phyloP scores from a whole-genome alignment of 495 filamentous ascomycete genomes.

The Aspergillus saccharolyticus region DNA sequence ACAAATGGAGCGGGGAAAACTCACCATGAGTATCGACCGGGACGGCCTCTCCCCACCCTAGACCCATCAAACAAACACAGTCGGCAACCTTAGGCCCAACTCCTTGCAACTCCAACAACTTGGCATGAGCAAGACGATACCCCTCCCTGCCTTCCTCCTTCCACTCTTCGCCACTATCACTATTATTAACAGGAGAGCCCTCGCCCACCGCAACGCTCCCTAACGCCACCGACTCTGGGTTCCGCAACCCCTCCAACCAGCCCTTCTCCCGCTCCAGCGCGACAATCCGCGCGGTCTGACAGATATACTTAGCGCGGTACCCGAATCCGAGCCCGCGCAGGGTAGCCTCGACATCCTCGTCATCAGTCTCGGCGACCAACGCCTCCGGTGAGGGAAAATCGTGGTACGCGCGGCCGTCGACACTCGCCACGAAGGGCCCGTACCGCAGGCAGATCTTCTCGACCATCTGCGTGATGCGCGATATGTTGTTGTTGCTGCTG shows the following conservation, averaged over 20 bases:
- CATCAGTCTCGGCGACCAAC: conserved; percentile 47
- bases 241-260: conserved; percentile 72
- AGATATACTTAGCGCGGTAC: conserved; percentile 88
- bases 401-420: conserved; percentile 69
- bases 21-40: conserved; percentile 91
- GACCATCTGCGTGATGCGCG: conserved; percentile 92
- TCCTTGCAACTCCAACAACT: conserved; percentile 70
- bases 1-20: conserved; percentile 16
- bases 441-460: conserved; percentile 86
- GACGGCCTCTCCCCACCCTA: conserved; percentile 94
- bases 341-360: conserved; percentile 60
- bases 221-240: conserved; percentile 66
- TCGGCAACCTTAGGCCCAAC: conserved; percentile 97
- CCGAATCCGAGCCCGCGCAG: conserved; percentile 86
- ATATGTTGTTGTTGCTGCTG: conserved; percentile 98
- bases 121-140: conserved; percentile 78
- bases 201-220: conserved; percentile 23
- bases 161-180: conserved; percentile 33
- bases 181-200: conserved; percentile 21
- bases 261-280: conserved; percentile 56
- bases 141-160: conserved; percentile 55
- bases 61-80: conserved; percentile 92
- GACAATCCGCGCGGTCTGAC: conserved; percentile 75
- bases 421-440: conserved; percentile 65
- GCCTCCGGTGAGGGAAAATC: conserved; percentile 78